Base-by-base conservation (phyloP, 1,139 yeast genomes). In the Tardiomyces blankii region DNA sequence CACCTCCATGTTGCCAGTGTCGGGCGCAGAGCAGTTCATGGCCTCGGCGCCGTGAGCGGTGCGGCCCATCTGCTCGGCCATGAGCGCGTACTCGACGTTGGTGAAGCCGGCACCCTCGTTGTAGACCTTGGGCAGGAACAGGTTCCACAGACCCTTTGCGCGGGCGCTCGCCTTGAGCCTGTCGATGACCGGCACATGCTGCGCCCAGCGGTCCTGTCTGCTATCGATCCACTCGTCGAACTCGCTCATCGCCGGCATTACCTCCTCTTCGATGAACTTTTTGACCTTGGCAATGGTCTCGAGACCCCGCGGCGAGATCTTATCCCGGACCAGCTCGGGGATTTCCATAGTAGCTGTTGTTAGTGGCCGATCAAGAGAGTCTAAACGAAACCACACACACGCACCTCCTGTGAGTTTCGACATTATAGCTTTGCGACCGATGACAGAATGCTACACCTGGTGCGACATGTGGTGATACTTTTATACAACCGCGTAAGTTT, bases 1-100 rank as follows among this genome's bases (percentile, higher is more conserved):
- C 19, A 81, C 68, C 59, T 80, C 87, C 83, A 80, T 80, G 57
- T 81, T 80, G 7, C 87, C 87, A n/a, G 86, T 80, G 55, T 80
- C 87, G 14, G 87, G 87, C 7, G 86, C 86, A 46, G 63, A 65
- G 25, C 80, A 75, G 59, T 80, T 80, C 51, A 82, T 77, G 25
- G 77, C 82, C 57, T 77, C 83, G 2, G 85, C 80, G 1, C 78
- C 84, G 44, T 71, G 60, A 46, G 67, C 65, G 1, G 78, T 69
- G 46, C 78, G 68, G 19, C 87, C 87, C 61, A 80, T 68, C 55
- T 78, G 78, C 56, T 76, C 78, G 1, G 84, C 83, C 86, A 80
- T 79, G 48, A 80, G 64, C 0, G 82, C 86, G 57, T 80, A 80
- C 58, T 80, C 87, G 56, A 80, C 65, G 59, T 80, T 80, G 46